Evolutionary conservation across 108 stramenopile genomes (phyloP), one percentile per base, ranked within the genome.

Genomic region (Skeletonema costatum): DNA sequence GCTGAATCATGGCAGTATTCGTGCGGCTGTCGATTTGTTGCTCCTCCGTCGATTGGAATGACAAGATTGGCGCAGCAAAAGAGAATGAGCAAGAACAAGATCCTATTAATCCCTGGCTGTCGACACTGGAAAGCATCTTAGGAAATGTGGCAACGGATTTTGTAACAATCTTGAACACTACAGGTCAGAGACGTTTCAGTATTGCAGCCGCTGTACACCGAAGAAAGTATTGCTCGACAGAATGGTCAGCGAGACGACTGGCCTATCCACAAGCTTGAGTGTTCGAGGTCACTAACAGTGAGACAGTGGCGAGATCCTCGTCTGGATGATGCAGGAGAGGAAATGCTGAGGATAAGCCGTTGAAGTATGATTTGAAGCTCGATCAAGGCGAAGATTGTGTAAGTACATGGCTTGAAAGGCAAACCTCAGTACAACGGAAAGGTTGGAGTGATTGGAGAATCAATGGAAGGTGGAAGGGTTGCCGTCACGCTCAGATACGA

Each of bases 111-210:
- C 11, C 32, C 61, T 3, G 64, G 21, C 19, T 65, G 70, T 61
- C 61, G 21, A 32, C 70, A n/a, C 70, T 64, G 70, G 70, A 64
- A 64, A 64, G 14, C 19, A 39, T 35, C 62, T 71, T 6, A 21
- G 70, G 30, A 71, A 71, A 30, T 71, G 70, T 62, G 70, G 70
- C 8, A 71, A 63, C 10, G 62, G 64, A n/a, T 65, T 63, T 31
- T 71, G 70, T 30, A 32, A 13, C 30, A 71, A 65, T 29, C 33
- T 71, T 39, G 70, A 71, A 36, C 61, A 30, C 4, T 46, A 66
- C 38, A 56, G 53, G 10, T 56, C 53, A 56, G 25, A 56, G 4
- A 25, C 9, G 9, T 56, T 56, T 25, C 53, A 56, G 17, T 56
- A 56, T 29, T 56, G 53, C 9, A 56, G 53, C 9, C 53, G 53